phyloP scores from a whole-genome alignment of 177 flowering plant genomes.

The Vitis hybrid region DNA sequence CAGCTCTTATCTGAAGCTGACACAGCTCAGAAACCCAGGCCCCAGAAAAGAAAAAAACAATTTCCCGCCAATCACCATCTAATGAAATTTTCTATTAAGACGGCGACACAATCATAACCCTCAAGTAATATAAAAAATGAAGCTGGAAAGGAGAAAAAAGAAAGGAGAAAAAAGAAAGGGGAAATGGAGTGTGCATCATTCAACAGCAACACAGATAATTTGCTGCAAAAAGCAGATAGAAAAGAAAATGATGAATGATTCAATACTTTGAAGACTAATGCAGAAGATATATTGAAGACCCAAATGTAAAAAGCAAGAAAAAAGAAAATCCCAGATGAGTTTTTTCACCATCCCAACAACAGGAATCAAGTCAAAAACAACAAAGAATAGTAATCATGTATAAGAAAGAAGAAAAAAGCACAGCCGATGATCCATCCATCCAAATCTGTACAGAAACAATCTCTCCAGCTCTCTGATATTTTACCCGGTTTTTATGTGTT shows the following conservation, averaged over 20 bases:
- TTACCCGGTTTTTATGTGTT: too few species aligned
- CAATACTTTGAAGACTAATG: conserved; percentile 2
- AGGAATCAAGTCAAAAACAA: neutral
- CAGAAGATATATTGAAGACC: neutral
- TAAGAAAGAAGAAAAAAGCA: neutral
- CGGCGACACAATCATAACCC: too few species aligned
- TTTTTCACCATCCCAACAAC: conserved; percentile 7
- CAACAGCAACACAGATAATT: conserved; percentile 2
- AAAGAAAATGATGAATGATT: conserved; percentile 7
- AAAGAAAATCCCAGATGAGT: neutral
- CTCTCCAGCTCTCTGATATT: too few species aligned
- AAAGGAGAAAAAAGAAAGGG: neutral
- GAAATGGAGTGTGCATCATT: conserved; percentile 11
- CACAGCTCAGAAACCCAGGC: too few species aligned
- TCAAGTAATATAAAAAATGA: too few species aligned
- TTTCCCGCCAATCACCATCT: too few species aligned
- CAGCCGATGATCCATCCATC: conserved; percentile 8
- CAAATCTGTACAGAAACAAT: conserved; percentile 21
- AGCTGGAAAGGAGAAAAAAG: neutral
- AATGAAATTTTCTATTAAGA: too few species aligned
- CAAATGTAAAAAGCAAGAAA: neutral
- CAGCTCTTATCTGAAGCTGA: too few species aligned
- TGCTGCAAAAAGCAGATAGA: conserved; percentile 5
- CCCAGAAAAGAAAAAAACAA: too few species aligned
- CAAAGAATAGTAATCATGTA: neutral